Percentiles rank a stretch among this genome's conserved stretches.
phyloP scores from a whole-genome alignment of 1,284 basidiomycete species.

The Volvariella surrecta region DNA sequence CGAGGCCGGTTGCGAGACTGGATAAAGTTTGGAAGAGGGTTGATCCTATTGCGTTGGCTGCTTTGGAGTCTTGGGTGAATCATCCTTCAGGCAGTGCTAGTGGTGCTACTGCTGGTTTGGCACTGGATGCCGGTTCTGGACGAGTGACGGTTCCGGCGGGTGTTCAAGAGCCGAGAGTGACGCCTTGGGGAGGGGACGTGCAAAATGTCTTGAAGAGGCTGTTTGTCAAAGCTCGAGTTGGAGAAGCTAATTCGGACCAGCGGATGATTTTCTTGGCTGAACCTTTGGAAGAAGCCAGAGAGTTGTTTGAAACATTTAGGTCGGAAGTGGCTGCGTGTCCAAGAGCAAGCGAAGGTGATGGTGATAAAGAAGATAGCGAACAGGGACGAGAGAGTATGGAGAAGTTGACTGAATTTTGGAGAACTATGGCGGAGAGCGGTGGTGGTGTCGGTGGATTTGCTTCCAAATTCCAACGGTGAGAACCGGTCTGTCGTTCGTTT shows the following conservation, averaged over 20 bases:
- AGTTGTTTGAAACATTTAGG: conserved; percentile 43
- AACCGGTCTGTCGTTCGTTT: conserved; percentile 5
- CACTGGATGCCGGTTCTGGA: not conserved
- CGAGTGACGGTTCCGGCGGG: conserved; percentile 15
- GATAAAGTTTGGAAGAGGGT: conserved; percentile 74
- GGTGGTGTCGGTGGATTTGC: conserved; percentile 32
- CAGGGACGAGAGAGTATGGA: conserved; percentile 26
- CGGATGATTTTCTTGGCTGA: conserved; percentile 26
- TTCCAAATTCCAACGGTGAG: conserved; percentile 56
- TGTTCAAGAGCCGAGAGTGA: conserved; percentile 38
- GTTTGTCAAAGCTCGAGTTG: conserved; percentile 30
- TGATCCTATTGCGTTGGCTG: conserved; percentile 43
- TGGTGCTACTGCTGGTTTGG: conserved; percentile 3
- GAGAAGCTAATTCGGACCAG: conserved; percentile 25
- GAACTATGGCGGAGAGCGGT: conserved; percentile 36
- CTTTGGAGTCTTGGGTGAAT: conserved; percentile 61
- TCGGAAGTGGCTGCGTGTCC: conserved; percentile 33
- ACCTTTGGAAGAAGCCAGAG: conserved; percentile 32
- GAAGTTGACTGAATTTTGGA: conserved; percentile 47
- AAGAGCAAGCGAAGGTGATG: conserved; percentile 27
- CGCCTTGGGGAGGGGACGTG: conserved; percentile 62
- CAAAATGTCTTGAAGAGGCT: conserved; percentile 31
- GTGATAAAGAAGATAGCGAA: not conserved
- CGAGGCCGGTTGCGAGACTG: conserved; percentile 62
- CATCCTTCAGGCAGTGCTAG: too few species aligned